These are phyloP conservation scores for Trichoderma sp. DNA, from an alignment of 2,329 filamentous ascomycete species.

Conservation along the genomic window DNA sequence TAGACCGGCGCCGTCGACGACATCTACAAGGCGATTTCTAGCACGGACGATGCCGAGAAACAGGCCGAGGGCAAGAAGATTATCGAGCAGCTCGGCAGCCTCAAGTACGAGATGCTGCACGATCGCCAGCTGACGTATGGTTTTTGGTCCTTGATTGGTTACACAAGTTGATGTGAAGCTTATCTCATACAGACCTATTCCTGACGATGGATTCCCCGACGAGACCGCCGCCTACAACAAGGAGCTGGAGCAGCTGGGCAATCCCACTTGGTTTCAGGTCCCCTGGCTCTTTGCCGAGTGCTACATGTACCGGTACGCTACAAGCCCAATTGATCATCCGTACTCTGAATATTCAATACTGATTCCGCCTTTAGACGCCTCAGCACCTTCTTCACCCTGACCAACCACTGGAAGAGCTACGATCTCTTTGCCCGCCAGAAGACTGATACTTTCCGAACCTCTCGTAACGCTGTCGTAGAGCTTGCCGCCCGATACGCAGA, in stretches of 20 bases:
- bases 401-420: conserved; percentile 82
- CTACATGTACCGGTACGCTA: conserved; percentile 76
- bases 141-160: conserved; percentile 30
- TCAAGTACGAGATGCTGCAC: conserved; percentile 97
- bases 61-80: conserved; percentile 83
- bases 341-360: neutral
- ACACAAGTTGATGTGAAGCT: neutral
- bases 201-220: conserved; percentile 75
- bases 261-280: conserved; percentile 77
- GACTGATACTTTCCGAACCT: conserved; percentile 88
- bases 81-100: conserved; percentile 71
- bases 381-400: conserved; percentile 73
- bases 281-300: conserved; percentile 93
- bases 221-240: conserved; percentile 84
- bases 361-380: conserved; percentile 60
- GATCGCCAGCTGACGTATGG: conserved; percentile 73
- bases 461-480: conserved; percentile 81
- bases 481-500: conserved; percentile 77
- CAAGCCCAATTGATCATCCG: neutral
- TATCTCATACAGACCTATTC: conserved; percentile 59
- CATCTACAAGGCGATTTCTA: conserved; percentile 72
- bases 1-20: conserved; percentile 94
- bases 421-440: conserved; percentile 91
- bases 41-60: conserved; percentile 63
- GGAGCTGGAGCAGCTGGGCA: conserved; percentile 74